Conservation (phyloP, 2,329 filamentous ascomycete genomes). For the Colletotrichum eleusines region DNA sequence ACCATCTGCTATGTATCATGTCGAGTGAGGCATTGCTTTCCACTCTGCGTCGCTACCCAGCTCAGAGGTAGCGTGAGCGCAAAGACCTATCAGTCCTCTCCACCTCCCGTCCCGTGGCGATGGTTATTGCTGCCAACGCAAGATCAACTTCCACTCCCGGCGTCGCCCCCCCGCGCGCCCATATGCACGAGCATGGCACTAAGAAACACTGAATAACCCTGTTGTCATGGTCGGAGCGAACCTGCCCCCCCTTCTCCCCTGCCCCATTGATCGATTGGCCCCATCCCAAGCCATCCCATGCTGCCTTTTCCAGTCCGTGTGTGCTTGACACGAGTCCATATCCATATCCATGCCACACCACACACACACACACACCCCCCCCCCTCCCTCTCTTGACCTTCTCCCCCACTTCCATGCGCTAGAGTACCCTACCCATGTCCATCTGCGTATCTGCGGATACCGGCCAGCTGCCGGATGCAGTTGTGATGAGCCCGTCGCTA, state of each 20-base stretch:
- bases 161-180: constrained; percentile 11
- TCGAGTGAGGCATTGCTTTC: constrained; percentile 2
- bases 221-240: constrained; percentile 24
- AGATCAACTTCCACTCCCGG: constrained; percentile 5
- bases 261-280: constrained; percentile 8
- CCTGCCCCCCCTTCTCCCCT: background rate
- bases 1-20: background rate
- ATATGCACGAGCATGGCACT: background rate
- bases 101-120: constrained; percentile 36
- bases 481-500: constrained; percentile 26
- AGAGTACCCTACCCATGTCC: constrained; percentile 23
- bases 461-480: constrained; percentile 39
- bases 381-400: background rate
- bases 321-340: constrained; percentile 29
- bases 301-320: constrained; percentile 9
- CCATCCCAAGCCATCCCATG: constrained; percentile 5
- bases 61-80: background rate
- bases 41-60: background rate
- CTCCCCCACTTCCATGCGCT: constrained; percentile 29
- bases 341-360: constrained; percentile 38
- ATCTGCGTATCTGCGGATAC: constrained; percentile 35
- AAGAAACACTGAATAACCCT: constrained; percentile 18
- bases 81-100: background rate
- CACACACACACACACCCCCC: constrained; percentile 15
- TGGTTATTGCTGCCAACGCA: constrained; percentile 16